Base-by-base conservation (phyloP, 1,139 yeast genomes). In the Pichia terricola region DNA sequence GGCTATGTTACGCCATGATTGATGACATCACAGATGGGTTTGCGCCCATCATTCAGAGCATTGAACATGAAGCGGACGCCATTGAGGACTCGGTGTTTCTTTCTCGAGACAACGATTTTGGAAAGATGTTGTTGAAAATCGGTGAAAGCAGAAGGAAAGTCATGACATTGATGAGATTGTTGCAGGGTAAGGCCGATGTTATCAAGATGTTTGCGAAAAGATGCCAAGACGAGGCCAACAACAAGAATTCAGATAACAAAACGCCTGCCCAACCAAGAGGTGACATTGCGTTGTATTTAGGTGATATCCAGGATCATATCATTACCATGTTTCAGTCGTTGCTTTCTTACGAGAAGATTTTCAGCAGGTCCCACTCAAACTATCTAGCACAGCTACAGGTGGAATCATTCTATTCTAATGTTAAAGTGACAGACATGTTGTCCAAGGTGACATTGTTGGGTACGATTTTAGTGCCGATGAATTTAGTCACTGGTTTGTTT, bases 241-340 rank as follows among this genome's bases (percentile, higher is more conserved):
- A 31, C 28, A 16, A 16, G 22, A 39, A 16, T 25, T 26, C 9
- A n/a, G 37, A 32, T 7, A 37, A 47, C 10, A 37, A 55, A 25
- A 10, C 34, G 22, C 44, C 41, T 33, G 77, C 81, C 0, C 85
- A 80, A 58, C 91, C 91, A 46, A 71, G 94, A 57, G 88, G 82
- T 22, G 91, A 83, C 57, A 83, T 83, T 59, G 91, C 91, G 0
- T 70, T 91, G 51, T 91, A 89, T 62, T 67, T 91, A 50, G 96
- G 97, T 48, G 98, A 91, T 78, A 89, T 89, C 58, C 97, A 89
- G 67, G 97, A 89, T 72, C 98, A 89, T 73, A 85, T 89, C 56
- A 80, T 89, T 50, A 89, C 97, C 22, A 89, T 89, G 97, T 84
- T 81, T 63, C 96, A 88, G 63, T 88, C 87, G 57, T 73, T 89